phyloP scores from a whole-genome alignment of 805 yeast species.

The Starmerella bombi region DNA sequence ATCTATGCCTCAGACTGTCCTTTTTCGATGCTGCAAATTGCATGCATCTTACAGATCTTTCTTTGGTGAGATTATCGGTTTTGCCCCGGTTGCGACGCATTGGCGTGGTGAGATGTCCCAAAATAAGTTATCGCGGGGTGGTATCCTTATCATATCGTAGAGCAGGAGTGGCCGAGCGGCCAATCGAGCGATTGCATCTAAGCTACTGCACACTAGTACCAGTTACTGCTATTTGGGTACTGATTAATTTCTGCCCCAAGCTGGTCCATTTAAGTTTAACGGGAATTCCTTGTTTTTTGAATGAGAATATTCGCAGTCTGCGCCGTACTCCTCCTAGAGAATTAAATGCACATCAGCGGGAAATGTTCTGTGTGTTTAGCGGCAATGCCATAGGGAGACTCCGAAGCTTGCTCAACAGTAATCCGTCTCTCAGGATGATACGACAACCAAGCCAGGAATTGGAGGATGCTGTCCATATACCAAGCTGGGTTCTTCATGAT shows the following conservation, averaged over 20 bases:
- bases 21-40: slow-evolving; percentile 95
- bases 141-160: slow-evolving; percentile 42
- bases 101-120: slow-evolving; percentile 82
- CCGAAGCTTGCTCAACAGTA: slow-evolving; percentile 49
- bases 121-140: slow-evolving; percentile 74
- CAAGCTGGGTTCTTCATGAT: too few relatives aligned
- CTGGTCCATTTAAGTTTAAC: slow-evolving; percentile 84
- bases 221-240: slow-evolving; percentile 58
- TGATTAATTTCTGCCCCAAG: slow-evolving; percentile 69
- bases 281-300: slow-evolving; percentile 79
- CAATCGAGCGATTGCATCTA: slow-evolving; percentile 83
- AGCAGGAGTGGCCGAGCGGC: slow-evolving; percentile 54
- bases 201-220: slow-evolving; percentile 79
- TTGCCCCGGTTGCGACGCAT: slow-evolving; percentile 75
- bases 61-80: slow-evolving; percentile 61
- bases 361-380: slow-evolving; percentile 81
- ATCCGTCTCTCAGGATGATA: too few relatives aligned
- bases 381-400: slow-evolving; percentile 76
- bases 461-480: too few relatives aligned
- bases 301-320: slow-evolving; percentile 70
- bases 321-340: slow-evolving; percentile 91
- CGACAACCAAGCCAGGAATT: too few relatives aligned
- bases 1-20: slow-evolving; percentile 70
- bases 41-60: slow-evolving; percentile 69
- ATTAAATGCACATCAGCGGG: slow-evolving; percentile 72